A percentile compares a stretch with the other conserved stretches of the same genome.
phyloP scores from a whole-genome alignment of 1,284 basidiomycete species.

The Ceratobasidium sp. region DNA sequence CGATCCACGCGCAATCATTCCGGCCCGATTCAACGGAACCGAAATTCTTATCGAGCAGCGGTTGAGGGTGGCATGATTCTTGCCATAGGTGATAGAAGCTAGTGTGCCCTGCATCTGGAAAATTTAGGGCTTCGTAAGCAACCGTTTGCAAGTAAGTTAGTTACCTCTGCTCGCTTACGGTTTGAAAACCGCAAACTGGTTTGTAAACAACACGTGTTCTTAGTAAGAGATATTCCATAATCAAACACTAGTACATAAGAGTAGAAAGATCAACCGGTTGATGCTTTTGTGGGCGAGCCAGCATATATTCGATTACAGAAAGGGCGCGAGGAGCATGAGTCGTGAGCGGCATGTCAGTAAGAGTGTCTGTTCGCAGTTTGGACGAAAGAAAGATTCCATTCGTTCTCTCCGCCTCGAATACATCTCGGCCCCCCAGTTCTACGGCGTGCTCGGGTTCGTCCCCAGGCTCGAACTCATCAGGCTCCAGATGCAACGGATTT shows the following conservation, averaged over 20 bases:
- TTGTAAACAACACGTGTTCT: not conserved
- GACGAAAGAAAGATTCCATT: not conserved
- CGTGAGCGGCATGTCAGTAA: not conserved
- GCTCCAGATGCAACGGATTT: no score
- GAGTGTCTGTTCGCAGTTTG: not conserved
- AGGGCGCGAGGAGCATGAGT: not conserved
- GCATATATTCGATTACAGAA: not conserved
- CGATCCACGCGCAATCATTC: no score
- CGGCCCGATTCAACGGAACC: no score
- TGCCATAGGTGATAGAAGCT: no score
- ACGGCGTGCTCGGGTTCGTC: not conserved
- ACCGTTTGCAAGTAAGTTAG: not conserved
- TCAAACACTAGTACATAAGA: constrained; percentile 4
- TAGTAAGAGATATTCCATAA: not conserved
- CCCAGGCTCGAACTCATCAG: not conserved
- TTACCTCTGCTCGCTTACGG: not conserved
- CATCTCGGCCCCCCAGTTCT: not conserved
- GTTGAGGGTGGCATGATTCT: no score
- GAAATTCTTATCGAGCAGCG: no score
- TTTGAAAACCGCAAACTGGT: not conserved
- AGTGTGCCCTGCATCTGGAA: no score
- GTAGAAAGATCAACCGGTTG: not conserved
- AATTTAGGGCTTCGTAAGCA: no score
- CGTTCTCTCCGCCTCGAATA: constrained; percentile 24
- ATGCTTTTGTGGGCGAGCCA: not conserved